Base-by-base conservation (phyloP, 2,329 filamentous ascomycete species). In the Pestalotiopsis sp. region DNA sequence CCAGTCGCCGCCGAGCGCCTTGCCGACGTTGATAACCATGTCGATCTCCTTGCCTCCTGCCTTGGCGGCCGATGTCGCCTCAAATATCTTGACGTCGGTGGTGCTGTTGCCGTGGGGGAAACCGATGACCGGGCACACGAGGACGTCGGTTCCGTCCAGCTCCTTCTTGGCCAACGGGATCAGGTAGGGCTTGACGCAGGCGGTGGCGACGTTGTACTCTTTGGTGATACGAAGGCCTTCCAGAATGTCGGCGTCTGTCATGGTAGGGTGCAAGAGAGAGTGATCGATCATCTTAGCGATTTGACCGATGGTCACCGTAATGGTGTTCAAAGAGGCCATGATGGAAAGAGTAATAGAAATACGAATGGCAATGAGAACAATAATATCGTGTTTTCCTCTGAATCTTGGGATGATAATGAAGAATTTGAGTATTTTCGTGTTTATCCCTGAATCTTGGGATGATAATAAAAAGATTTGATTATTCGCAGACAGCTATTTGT, bases 21-120 rank as follows among this genome's bases (percentile, higher is more conserved):
- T 89, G 41, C 88, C 88, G 12, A 90, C 76, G 68, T 91, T 90
- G 70, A 90, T 80, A 1, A 90, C 87, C 84, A 90, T 86, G 74
- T 90, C 88, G 27, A 90, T 84, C 74, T 90, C 88, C 1, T 77
- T 72, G 1, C 83, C 87, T 1, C 87, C 88, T 0, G 80, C 81
- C 3, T 78, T 72, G 0, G 81, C 82, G 0, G 87, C 87, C 1
- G 80, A 80, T 0, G 75, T 75, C 0, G 88, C 86, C 72, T 90
- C 89, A 27, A 80, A 77, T 1, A 87, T 82, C 73, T 91, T 91
- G 70, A 85, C 82, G 13, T 79, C 76, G 0, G 84, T 85, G 0
- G 84, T 88, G 71, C 82, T 85, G 75, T 85, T 89, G 2, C 89
- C 88, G 72, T 89, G 85, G 0, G 89, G 89, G 71, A 91, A 91